Evolutionary conservation across 345 rosid genomes (phyloP), one percentile per base, ranked within the genome.

Genomic region (thale cress (Arabidopsis thaliana)): DNA sequence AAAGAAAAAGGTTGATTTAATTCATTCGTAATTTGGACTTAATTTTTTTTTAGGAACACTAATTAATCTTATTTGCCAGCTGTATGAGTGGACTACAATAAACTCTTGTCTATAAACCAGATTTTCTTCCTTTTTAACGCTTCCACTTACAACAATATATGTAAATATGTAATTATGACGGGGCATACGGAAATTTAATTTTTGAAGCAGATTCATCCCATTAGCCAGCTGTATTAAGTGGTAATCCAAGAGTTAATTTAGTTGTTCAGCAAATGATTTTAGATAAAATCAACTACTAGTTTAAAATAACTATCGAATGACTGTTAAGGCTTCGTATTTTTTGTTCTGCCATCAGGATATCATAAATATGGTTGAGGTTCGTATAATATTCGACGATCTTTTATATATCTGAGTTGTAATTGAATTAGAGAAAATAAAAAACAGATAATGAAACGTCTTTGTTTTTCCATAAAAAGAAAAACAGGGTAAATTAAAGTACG

Each of bases 381-480:
- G 49, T 57, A 9, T 1, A 16, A 32, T 58, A 59, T 24, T 59
- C 25, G 20, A 71, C 14, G 40, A 34, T 34, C 0, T 5, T 59
- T 45, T 10, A 0, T 11, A 2, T 16, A 7, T 38, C 3, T 13
- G 23, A 38, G 13, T 41, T 40, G 41, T 56, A 16, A 49, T 22
- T 37, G 25, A 33, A 32, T 23, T 44, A 61, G 49, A 40, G 24
- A 22, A 46, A 46, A 46, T 7, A 45, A 67, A 10, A 69, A 28
- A 40, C 58, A 72, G 20, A 62, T 41, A 59, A 71, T 57, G 67
- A 70, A 77, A 77, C 72, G 76, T 77, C 80, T 58, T 78, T 78
- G 42, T 78, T 65, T 71, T 78, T 49, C 77, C 41, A 65, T 40
- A 71, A 65, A 78, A 65, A 65, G 73, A 8, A 72, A 71, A 77